Percentiles rank a stretch among this genome's conserved stretches.
These are phyloP conservation scores for Tetrapisispora iriomotensis DNA, from an alignment of 805 yeast species.

Conservation along the genomic window DNA sequence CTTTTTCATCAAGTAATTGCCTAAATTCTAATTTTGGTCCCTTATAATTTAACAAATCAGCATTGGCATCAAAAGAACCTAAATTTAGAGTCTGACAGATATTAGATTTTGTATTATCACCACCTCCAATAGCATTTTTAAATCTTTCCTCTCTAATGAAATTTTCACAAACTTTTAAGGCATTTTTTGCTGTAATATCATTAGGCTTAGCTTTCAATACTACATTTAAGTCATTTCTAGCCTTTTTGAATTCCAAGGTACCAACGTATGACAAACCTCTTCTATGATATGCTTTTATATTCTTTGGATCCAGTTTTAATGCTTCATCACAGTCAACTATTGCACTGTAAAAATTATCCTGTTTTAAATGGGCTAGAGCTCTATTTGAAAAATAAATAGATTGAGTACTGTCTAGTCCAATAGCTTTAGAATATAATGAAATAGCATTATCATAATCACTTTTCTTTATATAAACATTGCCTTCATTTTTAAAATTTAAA, in stretches of 20 bases:
- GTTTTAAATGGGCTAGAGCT: conserved; percentile 80
- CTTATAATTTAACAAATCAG: conserved; percentile 22
- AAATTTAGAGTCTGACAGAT: conserved; percentile 22
- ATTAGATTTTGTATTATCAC: conserved; percentile 28
- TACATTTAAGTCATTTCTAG: conserved; percentile 55
- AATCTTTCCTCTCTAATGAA: conserved; percentile 67
- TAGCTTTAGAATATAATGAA: conserved; percentile 65
- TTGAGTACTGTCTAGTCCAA: conserved; percentile 48
- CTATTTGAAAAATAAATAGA: conserved; percentile 72
- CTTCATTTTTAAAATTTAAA: conserved; percentile 49
- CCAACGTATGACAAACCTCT: conserved; percentile 78
- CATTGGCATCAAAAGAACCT: conserved; percentile 24
- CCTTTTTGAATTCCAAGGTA: conserved; percentile 62
- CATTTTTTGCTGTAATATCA: conserved; percentile 57
- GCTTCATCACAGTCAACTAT: conserved; percentile 70
- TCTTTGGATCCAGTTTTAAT: conserved; percentile 52
- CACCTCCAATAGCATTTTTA: conserved; percentile 78
- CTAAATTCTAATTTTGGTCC: conserved; percentile 24
- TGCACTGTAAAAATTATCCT: conserved; percentile 81
- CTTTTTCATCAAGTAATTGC: conserved; percentile 22
- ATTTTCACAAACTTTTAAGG: conserved; percentile 52
- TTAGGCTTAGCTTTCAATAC: conserved; percentile 56
- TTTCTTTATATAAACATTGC: conserved; percentile 61
- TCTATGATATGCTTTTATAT: conserved; percentile 76
- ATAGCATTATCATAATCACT: conserved; percentile 58